Evolutionary conservation across 768 basidiomycete species (phyloP).

Genomic region (Coprinopsis strossmayeri): DNA sequence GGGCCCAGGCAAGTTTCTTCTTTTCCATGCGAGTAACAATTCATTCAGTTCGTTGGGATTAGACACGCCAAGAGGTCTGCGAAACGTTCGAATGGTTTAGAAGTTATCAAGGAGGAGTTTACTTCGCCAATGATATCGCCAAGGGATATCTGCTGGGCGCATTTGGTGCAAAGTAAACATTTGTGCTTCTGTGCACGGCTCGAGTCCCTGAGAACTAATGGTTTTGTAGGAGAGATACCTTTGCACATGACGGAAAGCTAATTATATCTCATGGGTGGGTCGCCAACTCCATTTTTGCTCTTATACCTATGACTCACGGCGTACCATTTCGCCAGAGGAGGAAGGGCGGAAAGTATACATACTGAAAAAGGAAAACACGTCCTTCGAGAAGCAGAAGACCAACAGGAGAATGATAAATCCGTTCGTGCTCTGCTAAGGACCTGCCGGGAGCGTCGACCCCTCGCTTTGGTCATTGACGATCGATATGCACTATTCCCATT

Average conservation of each 20-base stretch:
- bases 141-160: slow-evolving; percentile 76
- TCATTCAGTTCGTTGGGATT: slow-evolving; percentile 6
- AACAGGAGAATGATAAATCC: slow-evolving; percentile 61
- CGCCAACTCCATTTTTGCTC: slow-evolving; percentile 1
- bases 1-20: slow-evolving; percentile 14
- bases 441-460: slow-evolving; percentile 44
- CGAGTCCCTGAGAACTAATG: slow-evolving; percentile 3
- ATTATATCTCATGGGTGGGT: slow-evolving; percentile 83
- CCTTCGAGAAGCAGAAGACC: slow-evolving; percentile 51
- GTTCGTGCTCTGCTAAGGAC: slow-evolving; percentile 63
- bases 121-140: slow-evolving; percentile 49
- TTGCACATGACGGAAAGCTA: slow-evolving; percentile 54
- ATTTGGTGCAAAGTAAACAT: slow-evolving; percentile 53
- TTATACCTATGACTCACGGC: background rate
- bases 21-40: background rate
- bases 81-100: slow-evolving; percentile 72
- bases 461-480: slow-evolving; percentile 70
- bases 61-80: slow-evolving; percentile 84
- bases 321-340: slow-evolving; percentile 42
- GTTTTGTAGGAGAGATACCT: slow-evolving; percentile 56
- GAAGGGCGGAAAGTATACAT: slow-evolving; percentile 56
- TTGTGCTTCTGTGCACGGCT: background rate
- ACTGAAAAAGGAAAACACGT: slow-evolving; percentile 31
- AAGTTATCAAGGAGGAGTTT: slow-evolving; percentile 78
- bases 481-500: slow-evolving; percentile 70